phyloP scores from a whole-genome alignment of 2,329 filamentous ascomycete genomes.

The Aspergillus hiratsukae region DNA sequence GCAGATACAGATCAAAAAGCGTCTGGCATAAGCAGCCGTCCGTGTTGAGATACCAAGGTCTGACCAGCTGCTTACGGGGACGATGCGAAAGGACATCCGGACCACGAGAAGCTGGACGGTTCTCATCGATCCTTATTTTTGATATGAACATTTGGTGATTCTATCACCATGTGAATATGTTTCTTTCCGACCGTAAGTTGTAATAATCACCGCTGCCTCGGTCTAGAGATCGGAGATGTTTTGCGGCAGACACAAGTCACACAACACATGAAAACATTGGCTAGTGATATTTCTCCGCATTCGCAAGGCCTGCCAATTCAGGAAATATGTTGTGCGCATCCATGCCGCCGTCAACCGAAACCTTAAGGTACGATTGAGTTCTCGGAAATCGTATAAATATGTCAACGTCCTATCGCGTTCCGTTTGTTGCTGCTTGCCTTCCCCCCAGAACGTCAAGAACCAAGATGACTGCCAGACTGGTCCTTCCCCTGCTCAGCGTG shows the following conservation, averaged over 20 bases:
- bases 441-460: neutral
- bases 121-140: too few species aligned
- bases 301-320: neutral
- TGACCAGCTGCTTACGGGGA: too few species aligned
- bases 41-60: too few species aligned
- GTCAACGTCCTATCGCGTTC: neutral
- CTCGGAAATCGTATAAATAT: neutral
- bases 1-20: too few species aligned
- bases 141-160: neutral
- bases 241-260: neutral
- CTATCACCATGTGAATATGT: neutral
- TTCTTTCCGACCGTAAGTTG: neutral
- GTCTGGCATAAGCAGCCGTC: too few species aligned
- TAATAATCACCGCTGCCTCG: neutral
- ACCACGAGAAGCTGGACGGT: too few species aligned
- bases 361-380: neutral
- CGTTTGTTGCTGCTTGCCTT: neutral
- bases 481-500: slow-evolving; percentile 29
- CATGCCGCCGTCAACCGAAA: neutral
- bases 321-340: neutral
- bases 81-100: too few species aligned
- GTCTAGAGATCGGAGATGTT: neutral
- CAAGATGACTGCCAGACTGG: slow-evolving; percentile 19
- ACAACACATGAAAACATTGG: neutral
- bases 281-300: neutral